A percentile compares a stretch with the other conserved stretches of the same genome.
Evolutionary conservation across 2,329 filamentous ascomycete species (phyloP).

Genomic region (Paramyrothecium roridum): DNA sequence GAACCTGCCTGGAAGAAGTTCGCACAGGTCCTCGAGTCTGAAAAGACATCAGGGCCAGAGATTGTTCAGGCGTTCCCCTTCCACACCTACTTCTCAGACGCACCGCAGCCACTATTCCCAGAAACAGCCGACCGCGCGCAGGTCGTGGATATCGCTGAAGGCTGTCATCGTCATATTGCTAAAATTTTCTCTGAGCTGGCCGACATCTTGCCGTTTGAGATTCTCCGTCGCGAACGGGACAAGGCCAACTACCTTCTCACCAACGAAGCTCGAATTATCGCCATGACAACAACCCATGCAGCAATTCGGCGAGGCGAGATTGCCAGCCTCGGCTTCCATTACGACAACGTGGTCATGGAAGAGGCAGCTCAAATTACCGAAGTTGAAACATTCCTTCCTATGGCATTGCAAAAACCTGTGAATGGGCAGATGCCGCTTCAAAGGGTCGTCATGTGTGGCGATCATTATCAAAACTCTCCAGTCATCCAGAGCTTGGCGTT

Average conservation of each 20-base stretch:
- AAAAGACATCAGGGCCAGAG: constrained; percentile 54
- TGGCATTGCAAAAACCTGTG: constrained; percentile 82
- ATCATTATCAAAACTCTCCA: constrained; percentile 95
- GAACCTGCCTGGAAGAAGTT: constrained; percentile 87
- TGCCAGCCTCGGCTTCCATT: constrained; percentile 86
- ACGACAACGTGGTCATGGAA: constrained; percentile 98
- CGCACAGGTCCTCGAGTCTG: constrained; percentile 53
- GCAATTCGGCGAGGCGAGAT: constrained; percentile 93
- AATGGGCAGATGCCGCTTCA: constrained; percentile 74
- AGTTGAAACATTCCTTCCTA: constrained; percentile 92
- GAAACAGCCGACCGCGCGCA: constrained; percentile 59
- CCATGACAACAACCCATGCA: constrained; percentile 98
- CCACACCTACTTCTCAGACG: constrained; percentile 79
- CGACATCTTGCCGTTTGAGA: constrained; percentile 93
- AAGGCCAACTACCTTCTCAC: constrained; percentile 94
- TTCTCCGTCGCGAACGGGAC: constrained; percentile 81
- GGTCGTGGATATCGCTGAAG: constrained; percentile 72
- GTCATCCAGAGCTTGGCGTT: constrained; percentile 94
- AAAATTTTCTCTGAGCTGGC: constrained; percentile 91
- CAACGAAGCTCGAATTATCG: constrained; percentile 94
- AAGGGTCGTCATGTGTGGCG: constrained; percentile 86
- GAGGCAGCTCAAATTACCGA: constrained; percentile 98
- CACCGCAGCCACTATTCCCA: constrained; percentile 82
- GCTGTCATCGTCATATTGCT: constrained; percentile 84
- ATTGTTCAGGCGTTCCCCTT: constrained; percentile 81